Conservation (phyloP, 306 rosid species). For the Cucurbita moschata region DNA sequence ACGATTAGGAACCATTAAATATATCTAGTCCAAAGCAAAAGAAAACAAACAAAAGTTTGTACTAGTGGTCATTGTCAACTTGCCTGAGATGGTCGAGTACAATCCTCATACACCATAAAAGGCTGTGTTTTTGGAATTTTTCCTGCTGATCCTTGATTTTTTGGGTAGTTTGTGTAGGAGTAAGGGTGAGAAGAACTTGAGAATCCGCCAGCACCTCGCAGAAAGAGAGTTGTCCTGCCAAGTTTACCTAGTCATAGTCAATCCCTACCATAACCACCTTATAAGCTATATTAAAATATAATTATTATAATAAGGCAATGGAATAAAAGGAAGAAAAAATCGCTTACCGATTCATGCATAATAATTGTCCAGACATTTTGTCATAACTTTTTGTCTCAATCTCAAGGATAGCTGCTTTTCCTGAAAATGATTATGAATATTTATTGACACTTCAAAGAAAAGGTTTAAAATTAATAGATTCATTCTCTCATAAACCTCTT, state of each 20-base stretch:
- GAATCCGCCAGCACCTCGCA: conserved; percentile 98
- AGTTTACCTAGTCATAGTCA: conserved; percentile 17
- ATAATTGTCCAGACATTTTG: conserved; percentile 58
- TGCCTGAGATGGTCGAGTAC: conserved; percentile 75
- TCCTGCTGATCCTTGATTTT: conserved; percentile 25
- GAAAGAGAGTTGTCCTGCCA: conserved; percentile 52
- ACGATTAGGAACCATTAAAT: not conserved
- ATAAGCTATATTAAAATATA: not conserved
- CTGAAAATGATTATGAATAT: conserved; percentile 24
- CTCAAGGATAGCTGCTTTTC: conserved; percentile 92
- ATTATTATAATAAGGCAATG: not conserved
- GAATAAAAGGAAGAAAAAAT: not conserved
- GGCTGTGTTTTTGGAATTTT: conserved; percentile 64
- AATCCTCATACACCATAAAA: conserved; percentile 55
- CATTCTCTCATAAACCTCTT: conserved; percentile 1
- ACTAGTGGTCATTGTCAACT: not conserved
- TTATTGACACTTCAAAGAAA: conserved; percentile 1
- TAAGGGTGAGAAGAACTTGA: conserved; percentile 64
- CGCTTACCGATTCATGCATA: conserved; percentile 79
- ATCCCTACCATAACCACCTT: conserved; percentile 7
- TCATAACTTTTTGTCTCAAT: conserved; percentile 77
- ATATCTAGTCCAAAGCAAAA: not conserved
- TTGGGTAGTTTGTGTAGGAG: conserved; percentile 64
- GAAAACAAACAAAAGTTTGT: not conserved
- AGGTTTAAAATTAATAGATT: not conserved